Evolutionary conservation across 1,284 basidiomycete species (phyloP), one percentile per base, ranked within the genome.

Genomic region (Sporisorium sorghi): DNA sequence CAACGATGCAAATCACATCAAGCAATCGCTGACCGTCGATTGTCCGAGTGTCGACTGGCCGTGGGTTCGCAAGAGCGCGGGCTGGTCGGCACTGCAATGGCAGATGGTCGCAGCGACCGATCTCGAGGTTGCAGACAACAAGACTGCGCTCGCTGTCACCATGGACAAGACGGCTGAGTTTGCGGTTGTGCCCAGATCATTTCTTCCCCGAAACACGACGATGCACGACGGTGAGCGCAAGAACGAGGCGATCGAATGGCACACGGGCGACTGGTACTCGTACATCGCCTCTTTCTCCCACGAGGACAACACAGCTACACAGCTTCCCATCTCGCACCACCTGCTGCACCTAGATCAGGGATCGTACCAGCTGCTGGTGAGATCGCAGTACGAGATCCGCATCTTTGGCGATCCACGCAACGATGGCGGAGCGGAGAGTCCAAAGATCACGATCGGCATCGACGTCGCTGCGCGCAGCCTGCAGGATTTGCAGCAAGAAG

Each of bases 241-340:
- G 2, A 32, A 44, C 12, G 37, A 43, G 5, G 49, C 58, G 15
- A 46, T 76, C 30, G 52, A 65, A 47, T 78, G 76, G 74, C 65
- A 74, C 44, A 73, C 51, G 1, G 76, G 74, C 21, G 76, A 78
- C 50, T 74, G 58, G 63, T 78, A 78, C 57, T 70, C 63, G 28
- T 78, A 78, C 58, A 73, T 74, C 10, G 62, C 58, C 24, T 60
- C 56, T 0, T 58, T 64, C 33, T 35, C 61, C 1, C 46, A 51
- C 7, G 58, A 76, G 26, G 52, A 49, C 30, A 11, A 14, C 14
- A 30, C 23, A 5, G 28, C 52, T 8, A 1, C 24, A 2, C 14
- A 23, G 4, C 48, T 53, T 14, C 48, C 62, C 1, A 58, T 59
- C 39, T 63, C 66, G 5, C 69, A 75, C 5, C 76, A 78, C 28